These are phyloP conservation scores for Sporothrix euskadiensis DNA, from an alignment of 2,329 filamentous ascomycete genomes.

Conservation along the genomic window DNA sequence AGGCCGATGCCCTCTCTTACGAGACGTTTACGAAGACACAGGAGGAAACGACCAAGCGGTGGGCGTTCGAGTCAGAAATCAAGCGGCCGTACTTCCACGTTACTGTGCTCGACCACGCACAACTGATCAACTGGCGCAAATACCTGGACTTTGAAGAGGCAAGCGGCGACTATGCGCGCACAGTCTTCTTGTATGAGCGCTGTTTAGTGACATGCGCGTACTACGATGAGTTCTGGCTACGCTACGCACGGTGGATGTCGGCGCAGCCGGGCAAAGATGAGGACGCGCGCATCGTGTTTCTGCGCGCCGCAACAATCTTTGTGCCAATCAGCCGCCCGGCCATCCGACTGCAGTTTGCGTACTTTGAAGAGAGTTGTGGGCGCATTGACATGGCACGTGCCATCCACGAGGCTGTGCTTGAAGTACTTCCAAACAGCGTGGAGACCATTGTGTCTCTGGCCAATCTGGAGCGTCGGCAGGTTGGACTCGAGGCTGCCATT, in stretches of 20 bases:
- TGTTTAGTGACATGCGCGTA: conserved; percentile 90
- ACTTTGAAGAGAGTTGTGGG: conserved; percentile 85
- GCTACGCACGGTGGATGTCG: conserved; percentile 94
- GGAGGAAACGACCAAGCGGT: conserved; percentile 84
- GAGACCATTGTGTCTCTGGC: conserved; percentile 88
- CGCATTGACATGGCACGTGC: conserved; percentile 76
- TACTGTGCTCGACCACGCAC: conserved; percentile 81
- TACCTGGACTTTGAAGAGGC: conserved; percentile 95
- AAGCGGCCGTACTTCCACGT: conserved; percentile 98
- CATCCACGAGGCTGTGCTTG: conserved; percentile 79
- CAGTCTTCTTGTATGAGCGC: conserved; percentile 85
- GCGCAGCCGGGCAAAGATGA: conserved; percentile 78
- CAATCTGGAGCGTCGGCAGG: conserved; percentile 80
- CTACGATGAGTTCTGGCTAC: conserved; percentile 97
- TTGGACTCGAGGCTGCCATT: conserved; percentile 80
- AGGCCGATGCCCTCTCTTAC: conserved; percentile 78
- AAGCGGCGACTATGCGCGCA: conserved; percentile 74
- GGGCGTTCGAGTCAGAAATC: conserved; percentile 92
- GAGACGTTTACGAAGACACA: conserved; percentile 80
- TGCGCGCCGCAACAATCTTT: conserved; percentile 79
- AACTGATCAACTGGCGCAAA: conserved; percentile 89
- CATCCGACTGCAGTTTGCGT: conserved; percentile 86
- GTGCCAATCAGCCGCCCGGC: conserved; percentile 83
- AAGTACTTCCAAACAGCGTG: conserved; percentile 74
- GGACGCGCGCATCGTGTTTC: conserved; percentile 88